Evolutionary conservation across 805 yeast genomes (phyloP), one percentile per base, ranked within the genome.

Genomic region (Metschnikowia aberdeeniae): DNA sequence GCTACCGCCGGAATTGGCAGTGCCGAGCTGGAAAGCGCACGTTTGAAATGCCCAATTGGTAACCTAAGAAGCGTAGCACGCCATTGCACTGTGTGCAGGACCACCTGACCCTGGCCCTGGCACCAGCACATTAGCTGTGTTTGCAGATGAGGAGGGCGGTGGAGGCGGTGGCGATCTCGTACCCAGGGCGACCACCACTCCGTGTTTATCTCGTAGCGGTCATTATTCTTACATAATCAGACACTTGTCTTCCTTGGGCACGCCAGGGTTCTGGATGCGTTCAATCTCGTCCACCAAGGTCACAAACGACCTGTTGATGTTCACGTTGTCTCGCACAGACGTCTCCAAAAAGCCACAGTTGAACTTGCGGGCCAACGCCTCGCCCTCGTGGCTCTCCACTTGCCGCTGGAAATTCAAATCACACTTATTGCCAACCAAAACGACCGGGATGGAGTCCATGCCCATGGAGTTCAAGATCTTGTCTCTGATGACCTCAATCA

Each of bases 401-500:
- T 53, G 58, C 31, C 58, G 33, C 47, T 53, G 57, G 45, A 49
- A 47, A 22, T 44, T 47, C 42, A 55, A 44, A 37, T 55, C 58
- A 33, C 54, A 42, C 45, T 55, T 55, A 38, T 55, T 55, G 3
- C 57, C 58, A 26, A 55, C 53, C 42, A 77, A 63, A 10, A 76
- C 71, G 64, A 77, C 63, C 1, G 81, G 81, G 6, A 72, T 65
- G 30, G 66, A 63, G 40, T 75, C 77, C 39, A 67, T 64, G 4
- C 81, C 81, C 27, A 77, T 72, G 13, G 82, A 77, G 57, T 88
- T 89, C 48, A 88, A 68, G 43, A 89, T 82, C 72, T 89, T 89
- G 61, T 88, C 96, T 60, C 95, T 76, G 33, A 90, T 84, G 34
- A 84, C 73, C 45, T 78, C 81, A 40, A 89, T 70, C 64, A 87